phyloP scores from a whole-genome alignment of 495 filamentous ascomycete species.

The Penicillium bialowiezense region DNA sequence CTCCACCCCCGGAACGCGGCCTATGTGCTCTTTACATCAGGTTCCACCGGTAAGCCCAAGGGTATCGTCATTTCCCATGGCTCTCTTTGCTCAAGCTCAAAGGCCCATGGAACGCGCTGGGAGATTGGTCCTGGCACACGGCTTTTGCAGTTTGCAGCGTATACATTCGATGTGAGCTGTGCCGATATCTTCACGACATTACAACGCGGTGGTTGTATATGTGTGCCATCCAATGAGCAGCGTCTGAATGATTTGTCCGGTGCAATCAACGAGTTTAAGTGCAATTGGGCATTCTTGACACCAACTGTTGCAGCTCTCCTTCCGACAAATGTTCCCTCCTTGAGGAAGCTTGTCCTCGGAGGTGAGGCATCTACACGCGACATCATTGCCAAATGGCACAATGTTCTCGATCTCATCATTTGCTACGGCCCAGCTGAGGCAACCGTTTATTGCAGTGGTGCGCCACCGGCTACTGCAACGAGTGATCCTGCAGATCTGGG shows the following conservation, averaged over 20 bases:
- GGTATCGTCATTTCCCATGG: slow-evolving; percentile 30
- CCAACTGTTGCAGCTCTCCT: slow-evolving; percentile 33
- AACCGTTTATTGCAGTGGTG: background rate
- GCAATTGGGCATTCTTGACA: slow-evolving; percentile 31
- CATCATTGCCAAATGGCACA: slow-evolving; percentile 40
- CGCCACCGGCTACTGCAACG: too few relatives aligned
- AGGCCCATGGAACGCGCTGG: slow-evolving; percentile 21
- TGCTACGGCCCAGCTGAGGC: background rate
- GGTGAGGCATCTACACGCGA: slow-evolving; percentile 39
- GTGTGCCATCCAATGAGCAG: slow-evolving; percentile 33
- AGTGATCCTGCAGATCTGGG: background rate
- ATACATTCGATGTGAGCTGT: slow-evolving; percentile 33
- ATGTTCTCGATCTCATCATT: slow-evolving; percentile 35
- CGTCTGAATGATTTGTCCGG: slow-evolving; percentile 18
- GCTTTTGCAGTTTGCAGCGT: slow-evolving; percentile 21
- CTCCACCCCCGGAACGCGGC: slow-evolving; percentile 15
- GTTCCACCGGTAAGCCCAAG: slow-evolving; percentile 40
- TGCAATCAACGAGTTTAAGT: slow-evolving; percentile 24
- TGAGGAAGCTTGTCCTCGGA: slow-evolving; percentile 30
- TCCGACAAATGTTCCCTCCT: slow-evolving; percentile 19
- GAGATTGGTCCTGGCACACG: background rate
- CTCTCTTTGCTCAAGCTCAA: slow-evolving; percentile 9
- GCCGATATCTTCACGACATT: slow-evolving; percentile 36
- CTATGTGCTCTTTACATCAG: slow-evolving; percentile 42
- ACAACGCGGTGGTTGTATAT: slow-evolving; percentile 34